These are phyloP conservation scores for Irpex sp. DNA, from an alignment of 1,284 basidiomycete genomes.

Conservation along the genomic window DNA sequence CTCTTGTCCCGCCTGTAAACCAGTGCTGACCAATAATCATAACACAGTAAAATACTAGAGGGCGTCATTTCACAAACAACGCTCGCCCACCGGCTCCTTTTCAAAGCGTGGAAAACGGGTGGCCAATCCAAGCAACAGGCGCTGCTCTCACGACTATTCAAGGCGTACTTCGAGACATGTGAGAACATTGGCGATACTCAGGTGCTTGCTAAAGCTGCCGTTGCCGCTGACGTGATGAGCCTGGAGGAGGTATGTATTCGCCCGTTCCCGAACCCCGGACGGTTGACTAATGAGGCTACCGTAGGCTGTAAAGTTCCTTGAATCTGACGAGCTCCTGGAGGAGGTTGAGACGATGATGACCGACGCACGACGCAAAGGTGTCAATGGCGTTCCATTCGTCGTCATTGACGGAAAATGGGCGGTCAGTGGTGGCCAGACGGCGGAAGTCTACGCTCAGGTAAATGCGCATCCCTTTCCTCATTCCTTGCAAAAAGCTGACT, in stretches of 20 bases:
- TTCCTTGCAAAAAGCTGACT: neutral
- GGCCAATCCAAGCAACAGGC: constrained; percentile 62
- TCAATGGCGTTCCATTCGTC: constrained; percentile 78
- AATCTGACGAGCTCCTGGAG: constrained; percentile 62
- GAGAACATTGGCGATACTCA: constrained; percentile 60
- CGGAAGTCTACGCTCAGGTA: constrained; percentile 71
- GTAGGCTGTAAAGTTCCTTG: constrained; percentile 52
- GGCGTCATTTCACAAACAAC: constrained; percentile 66
- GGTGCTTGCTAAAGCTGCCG: constrained; percentile 62
- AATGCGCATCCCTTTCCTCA: neutral
- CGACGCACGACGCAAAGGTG: constrained; percentile 64
- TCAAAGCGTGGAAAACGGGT: constrained; percentile 66
- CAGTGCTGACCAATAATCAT: constrained; percentile 4
- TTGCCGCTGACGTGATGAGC: constrained; percentile 55
- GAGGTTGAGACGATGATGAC: constrained; percentile 69
- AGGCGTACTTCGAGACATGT: constrained; percentile 61
- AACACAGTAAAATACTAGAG: constrained; percentile 38
- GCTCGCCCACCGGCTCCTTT: constrained; percentile 68
- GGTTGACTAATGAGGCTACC: neutral
- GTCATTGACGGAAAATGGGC: constrained; percentile 81
- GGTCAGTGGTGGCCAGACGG: constrained; percentile 69
- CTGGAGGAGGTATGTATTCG: constrained; percentile 49
- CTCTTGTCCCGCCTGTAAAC: neutral
- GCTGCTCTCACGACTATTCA: constrained; percentile 58
- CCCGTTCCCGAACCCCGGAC: neutral